Percentiles rank a stretch among this genome's conserved stretches.
Evolutionary conservation across 371 early-diverging fungal species (phyloP).

Genomic region (Actinomucor elegans): DNA sequence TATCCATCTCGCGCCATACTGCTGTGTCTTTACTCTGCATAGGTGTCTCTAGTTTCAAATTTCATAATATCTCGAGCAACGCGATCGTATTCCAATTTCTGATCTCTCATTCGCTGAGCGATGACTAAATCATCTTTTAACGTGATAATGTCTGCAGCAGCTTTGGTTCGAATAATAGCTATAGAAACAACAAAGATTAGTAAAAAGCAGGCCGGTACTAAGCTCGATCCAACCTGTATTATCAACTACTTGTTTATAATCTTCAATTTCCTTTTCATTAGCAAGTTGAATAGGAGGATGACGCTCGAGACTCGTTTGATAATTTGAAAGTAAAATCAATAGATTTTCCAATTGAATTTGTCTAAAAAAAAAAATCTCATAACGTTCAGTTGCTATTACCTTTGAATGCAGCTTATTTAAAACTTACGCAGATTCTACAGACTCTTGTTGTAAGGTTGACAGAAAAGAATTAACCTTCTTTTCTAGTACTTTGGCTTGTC

Average conservation of each 20-base stretch:
- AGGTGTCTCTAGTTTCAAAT: constrained; percentile 44
- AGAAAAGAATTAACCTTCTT: constrained; percentile 34
- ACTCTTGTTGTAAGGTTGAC: constrained; percentile 22
- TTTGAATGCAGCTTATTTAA: background rate
- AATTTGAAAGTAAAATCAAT: constrained; percentile 31
- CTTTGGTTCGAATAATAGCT: constrained; percentile 26
- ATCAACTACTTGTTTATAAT: constrained; percentile 39
- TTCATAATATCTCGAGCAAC: constrained; percentile 55
- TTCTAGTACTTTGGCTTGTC: constrained; percentile 32
- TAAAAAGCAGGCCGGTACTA: no score
- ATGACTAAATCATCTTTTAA: constrained; percentile 47
- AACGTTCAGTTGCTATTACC: background rate
- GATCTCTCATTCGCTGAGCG: constrained; percentile 47
- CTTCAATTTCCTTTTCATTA: constrained; percentile 44
- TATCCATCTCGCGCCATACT: no score
- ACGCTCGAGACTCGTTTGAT: constrained; percentile 39
- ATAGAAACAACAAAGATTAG: no score
- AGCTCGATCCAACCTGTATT: no score
- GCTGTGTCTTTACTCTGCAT: constrained; percentile 50
- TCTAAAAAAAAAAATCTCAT: constrained; percentile 16
- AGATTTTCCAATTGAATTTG: constrained; percentile 34
- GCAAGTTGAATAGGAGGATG: constrained; percentile 45
- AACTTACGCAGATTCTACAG: constrained; percentile 36
- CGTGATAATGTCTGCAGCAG: constrained; percentile 35
- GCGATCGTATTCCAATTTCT: constrained; percentile 58